Base-by-base conservation (phyloP, 106 monocot species). In the Dendrobium huoshanense region DNA sequence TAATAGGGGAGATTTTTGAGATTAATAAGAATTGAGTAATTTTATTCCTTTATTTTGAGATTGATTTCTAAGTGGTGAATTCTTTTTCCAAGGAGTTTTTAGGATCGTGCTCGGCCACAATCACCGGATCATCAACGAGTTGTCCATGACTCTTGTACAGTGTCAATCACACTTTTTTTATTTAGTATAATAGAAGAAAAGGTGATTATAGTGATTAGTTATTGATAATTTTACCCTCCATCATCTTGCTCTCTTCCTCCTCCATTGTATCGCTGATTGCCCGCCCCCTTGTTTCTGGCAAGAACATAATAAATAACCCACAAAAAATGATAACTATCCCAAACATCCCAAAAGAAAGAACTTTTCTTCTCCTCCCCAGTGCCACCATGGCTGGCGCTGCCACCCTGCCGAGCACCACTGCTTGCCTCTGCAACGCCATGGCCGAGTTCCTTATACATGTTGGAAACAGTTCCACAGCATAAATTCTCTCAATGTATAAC, bases 361-460 rank as follows among this genome's bases (percentile, higher is more conserved):
- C 22, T 8, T 10, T 61, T 22, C n/a, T 24, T 72, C 58, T 58
- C 80, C 87, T 76, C 29, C 89, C 87, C 41, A 83, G 81, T 27
- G 78, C 89, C 45, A 89, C 89, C 75, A 27, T 31, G 75, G 85
- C 16, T 0, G 27, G 92, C 18, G 91, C 92, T 40, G 80, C 51
- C 4, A 76, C 83, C 15, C 92, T 85, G 16, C 92, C 92, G 18
- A 92, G 61, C 73, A 89, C 85, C 15, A 85, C 0, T 27, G 85
- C 83, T 76, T 87, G 85, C 64, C 89, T 80, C 67, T 84, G 81
- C 85, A 89, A 80, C 40, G 83, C 61, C 11, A 92, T 78, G 2
- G 89, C 89, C 10, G 92, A 89, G 87, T 87, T 92, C 79, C 92
- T 29, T 37, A 89, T 84, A 44, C n/a, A 61, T 0, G 61, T 61